These are phyloP conservation scores for Leccinum barrowsii DNA, from an alignment of 768 basidiomycete species.

Conservation along the genomic window DNA sequence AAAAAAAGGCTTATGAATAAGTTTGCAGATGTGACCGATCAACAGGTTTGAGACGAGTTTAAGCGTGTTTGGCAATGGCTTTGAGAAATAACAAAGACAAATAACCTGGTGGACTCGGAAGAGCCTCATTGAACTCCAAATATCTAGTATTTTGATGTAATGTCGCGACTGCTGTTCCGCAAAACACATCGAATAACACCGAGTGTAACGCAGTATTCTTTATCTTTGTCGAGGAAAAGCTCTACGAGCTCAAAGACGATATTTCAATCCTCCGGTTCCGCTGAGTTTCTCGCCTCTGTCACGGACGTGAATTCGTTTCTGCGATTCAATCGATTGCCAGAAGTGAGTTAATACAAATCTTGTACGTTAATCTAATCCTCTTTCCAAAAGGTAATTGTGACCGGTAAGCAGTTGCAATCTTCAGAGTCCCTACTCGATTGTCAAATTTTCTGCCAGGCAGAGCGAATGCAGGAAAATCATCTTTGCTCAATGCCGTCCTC, in stretches of 20 bases:
- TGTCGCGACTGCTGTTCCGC: neutral
- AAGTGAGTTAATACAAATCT: conserved; percentile 19
- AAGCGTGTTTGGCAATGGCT: conserved; percentile 20
- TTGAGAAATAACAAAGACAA: conserved; percentile 24
- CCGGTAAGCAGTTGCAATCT: conserved; percentile 16
- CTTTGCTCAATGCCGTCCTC: conserved; percentile 66
- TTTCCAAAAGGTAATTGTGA: conserved; percentile 23
- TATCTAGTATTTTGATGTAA: neutral
- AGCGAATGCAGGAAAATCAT: conserved; percentile 77
- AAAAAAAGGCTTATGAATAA: neutral
- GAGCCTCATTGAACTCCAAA: neutral
- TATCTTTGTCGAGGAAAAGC: conserved; percentile 3
- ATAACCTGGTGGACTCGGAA: conserved; percentile 1
- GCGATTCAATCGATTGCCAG: conserved; percentile 20
- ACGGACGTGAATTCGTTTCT: conserved; percentile 17
- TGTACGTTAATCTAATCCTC: neutral
- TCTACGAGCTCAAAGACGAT: conserved; percentile 13
- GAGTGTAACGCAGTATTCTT: neutral
- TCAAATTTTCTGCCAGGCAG: conserved; percentile 44
- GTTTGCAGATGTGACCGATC: neutral
- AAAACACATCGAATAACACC: neutral
- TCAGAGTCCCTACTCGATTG: neutral
- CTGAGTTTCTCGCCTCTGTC: conserved; percentile 27
- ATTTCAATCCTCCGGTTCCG: conserved; percentile 25
- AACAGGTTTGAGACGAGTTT: conserved; percentile 17